Evolutionary conservation across 192 early-diverging fungal genomes (phyloP).

Genomic region (Pilobolus umbonatus): DNA sequence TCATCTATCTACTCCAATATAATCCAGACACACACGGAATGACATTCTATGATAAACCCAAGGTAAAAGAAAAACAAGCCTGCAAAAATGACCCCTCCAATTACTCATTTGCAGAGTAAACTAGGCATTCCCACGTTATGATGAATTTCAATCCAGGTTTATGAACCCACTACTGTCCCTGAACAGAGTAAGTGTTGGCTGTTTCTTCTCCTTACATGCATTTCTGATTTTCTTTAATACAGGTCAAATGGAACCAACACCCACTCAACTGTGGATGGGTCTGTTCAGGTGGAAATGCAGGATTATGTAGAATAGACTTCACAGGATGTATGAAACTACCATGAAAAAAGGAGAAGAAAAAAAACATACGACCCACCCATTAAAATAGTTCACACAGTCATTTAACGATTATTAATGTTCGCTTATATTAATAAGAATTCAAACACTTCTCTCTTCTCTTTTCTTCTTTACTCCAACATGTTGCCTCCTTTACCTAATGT

Average conservation of each 20-base stretch:
- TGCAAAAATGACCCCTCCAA: too few relatives aligned
- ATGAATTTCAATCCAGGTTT: too few relatives aligned
- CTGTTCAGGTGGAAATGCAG: slow-evolving; percentile 29
- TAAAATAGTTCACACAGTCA: too few relatives aligned
- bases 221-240: not conserved
- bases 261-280: slow-evolving; percentile 17
- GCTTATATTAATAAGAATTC: not conserved
- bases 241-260: slow-evolving; percentile 34
- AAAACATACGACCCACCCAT: too few relatives aligned
- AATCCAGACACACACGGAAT: too few relatives aligned
- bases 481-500: not conserved
- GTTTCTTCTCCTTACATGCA: too few relatives aligned
- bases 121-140: too few relatives aligned
- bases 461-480: not conserved
- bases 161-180: too few relatives aligned
- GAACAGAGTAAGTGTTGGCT: too few relatives aligned
- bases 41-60: not conserved
- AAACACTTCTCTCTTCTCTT: not conserved
- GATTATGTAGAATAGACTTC: slow-evolving; percentile 30
- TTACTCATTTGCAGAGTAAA: too few relatives aligned
- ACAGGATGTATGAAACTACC: not conserved
- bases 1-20: too few relatives aligned
- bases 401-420: not conserved
- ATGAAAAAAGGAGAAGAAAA: not conserved
- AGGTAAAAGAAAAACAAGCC: not conserved